Evolutionary conservation across 2,329 filamentous ascomycete genomes (phyloP), one percentile per base, ranked within the genome.

Genomic region (Cyphellophora attinorum): DNA sequence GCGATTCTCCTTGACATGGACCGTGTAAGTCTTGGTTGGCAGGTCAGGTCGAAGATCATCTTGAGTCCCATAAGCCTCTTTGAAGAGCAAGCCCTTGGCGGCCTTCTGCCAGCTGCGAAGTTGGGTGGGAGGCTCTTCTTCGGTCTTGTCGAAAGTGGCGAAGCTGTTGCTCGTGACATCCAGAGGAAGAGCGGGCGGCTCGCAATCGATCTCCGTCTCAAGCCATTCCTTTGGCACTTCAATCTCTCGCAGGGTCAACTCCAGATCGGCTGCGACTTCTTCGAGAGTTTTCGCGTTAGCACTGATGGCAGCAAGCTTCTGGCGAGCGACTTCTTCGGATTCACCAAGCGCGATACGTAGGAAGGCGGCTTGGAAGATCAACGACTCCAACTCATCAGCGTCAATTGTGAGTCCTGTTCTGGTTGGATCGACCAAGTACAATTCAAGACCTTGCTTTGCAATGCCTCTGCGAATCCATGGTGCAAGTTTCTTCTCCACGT

Each of bases 1-100:
- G 42, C 91, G 84, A 65, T 93, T 95, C 68, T 96, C 91, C 68
- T 93, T 85, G 60, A 98, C 88, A 35, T 78, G 81, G 35, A 95
- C 81, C 27, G 85, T 84, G 51, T 74, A 79, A 2, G 89, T 96
- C 73, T 89, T 86, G 53, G 85, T 77, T 6, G 81, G 65, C 35
- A 93, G 68, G 52, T 98, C 91, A 8, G 91, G 91, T 35, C 91
- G 83, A 27, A 98, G 76, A 34, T 66, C 65, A 44, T 68, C 68
- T 52, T 75, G 67, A 15, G 85, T 88, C 43, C 74, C 79, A 54
- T 86, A 96, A 1, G 85, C 89, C 62, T 98, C 91, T 68, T 93
- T 94, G 74, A 98, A 98, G 4, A 75, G 75, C 38, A 98, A 70
- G 31, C 80, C 83, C 68, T 93, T 91, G 41, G 89, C 91, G 33